phyloP scores from a whole-genome alignment of 2,329 filamentous ascomycete species.

The Penicillium corylophilum region DNA sequence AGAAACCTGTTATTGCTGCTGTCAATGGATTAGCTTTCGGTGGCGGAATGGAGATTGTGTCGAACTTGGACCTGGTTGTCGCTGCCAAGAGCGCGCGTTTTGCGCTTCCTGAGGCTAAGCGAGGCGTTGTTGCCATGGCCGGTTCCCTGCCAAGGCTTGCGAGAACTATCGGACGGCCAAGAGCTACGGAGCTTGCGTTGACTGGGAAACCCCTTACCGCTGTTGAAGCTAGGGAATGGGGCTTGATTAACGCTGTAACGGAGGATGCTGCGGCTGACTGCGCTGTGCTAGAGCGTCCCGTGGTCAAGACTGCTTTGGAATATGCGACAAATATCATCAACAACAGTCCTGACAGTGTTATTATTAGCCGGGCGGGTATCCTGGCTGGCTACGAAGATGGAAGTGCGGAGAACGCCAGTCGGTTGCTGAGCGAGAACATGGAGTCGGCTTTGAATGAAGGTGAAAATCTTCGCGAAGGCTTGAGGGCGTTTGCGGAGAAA shows the following conservation, averaged over 20 bases:
- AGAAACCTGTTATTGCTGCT: conserved; percentile 15
- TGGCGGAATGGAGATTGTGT: conserved; percentile 16
- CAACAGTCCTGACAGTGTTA: conserved; percentile 17
- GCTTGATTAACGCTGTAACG: conserved; percentile 14
- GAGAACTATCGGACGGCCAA: conserved; percentile 12
- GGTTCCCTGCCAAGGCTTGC: conserved; percentile 16
- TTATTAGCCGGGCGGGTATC: conserved; percentile 17
- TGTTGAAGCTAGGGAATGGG: conserved; percentile 11
- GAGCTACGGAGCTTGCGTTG: conserved; percentile 13
- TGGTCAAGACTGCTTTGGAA: conserved; percentile 11
- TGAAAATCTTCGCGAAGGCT: conserved; percentile 13
- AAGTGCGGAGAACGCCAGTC: conserved; percentile 16
- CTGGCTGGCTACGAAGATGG: conserved; percentile 14
- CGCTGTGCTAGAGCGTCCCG: conserved; percentile 11
- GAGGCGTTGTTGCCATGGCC: conserved; percentile 17
- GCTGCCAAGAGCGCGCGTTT: conserved; percentile 13
- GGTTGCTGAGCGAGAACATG: conserved; percentile 12
- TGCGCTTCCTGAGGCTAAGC: conserved; percentile 14
- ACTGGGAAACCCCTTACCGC: conserved; percentile 14
- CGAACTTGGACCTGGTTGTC: conserved; percentile 16
- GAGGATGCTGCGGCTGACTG: conserved; percentile 9
- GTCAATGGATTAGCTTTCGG: conserved; percentile 16
- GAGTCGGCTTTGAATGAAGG: conserved; percentile 13
- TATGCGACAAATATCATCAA: conserved; percentile 12
- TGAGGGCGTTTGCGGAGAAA: conserved; percentile 16